These are phyloP conservation scores for Sarocladium oryzae DNA, from an alignment of 2,329 filamentous ascomycete genomes.

Conservation along the genomic window DNA sequence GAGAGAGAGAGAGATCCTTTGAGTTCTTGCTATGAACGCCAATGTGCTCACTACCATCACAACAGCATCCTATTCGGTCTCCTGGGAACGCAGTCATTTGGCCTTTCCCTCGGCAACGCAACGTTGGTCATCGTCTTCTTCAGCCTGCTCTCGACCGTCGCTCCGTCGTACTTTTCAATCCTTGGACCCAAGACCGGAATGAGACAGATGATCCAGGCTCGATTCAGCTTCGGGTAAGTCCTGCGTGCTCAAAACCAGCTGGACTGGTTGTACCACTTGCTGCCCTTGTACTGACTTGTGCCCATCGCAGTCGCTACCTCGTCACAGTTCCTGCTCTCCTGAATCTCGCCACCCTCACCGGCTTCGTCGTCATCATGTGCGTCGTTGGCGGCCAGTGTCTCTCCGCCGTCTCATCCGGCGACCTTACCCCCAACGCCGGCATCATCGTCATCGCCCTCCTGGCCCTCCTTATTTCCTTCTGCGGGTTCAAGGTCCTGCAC, in stretches of 20 bases:
- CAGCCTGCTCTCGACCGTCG: constrained; percentile 44
- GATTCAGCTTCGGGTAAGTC: constrained; percentile 53
- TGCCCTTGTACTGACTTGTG: no score
- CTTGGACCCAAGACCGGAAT: constrained; percentile 57
- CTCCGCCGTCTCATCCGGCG: constrained; percentile 42
- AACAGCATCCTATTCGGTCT: constrained; percentile 56
- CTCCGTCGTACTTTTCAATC: constrained; percentile 51
- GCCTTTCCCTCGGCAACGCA: constrained; percentile 48
- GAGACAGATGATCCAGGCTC: constrained; percentile 59
- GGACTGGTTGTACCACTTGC: no score
- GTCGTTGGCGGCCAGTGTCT: constrained; percentile 56
- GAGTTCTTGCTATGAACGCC: no score
- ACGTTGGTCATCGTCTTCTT: constrained; percentile 59
- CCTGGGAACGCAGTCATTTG: constrained; percentile 49
- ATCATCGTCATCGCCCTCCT: constrained; percentile 55
- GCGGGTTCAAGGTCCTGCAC: constrained; percentile 51
- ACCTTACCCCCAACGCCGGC: constrained; percentile 46
- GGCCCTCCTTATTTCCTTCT: constrained; percentile 54
- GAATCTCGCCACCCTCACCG: constrained; percentile 55
- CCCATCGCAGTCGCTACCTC: constrained; percentile 40
- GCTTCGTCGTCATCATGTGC: constrained; percentile 57
- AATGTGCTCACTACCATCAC: neutral
- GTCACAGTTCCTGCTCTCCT: constrained; percentile 54
- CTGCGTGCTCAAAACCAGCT: no score
- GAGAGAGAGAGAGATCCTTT: no score